A percentile compares a stretch with the other conserved stretches of the same genome.
phyloP scores from a whole-genome alignment of 352 stramenopile genomes.

The Phytophthora fragariae region DNA sequence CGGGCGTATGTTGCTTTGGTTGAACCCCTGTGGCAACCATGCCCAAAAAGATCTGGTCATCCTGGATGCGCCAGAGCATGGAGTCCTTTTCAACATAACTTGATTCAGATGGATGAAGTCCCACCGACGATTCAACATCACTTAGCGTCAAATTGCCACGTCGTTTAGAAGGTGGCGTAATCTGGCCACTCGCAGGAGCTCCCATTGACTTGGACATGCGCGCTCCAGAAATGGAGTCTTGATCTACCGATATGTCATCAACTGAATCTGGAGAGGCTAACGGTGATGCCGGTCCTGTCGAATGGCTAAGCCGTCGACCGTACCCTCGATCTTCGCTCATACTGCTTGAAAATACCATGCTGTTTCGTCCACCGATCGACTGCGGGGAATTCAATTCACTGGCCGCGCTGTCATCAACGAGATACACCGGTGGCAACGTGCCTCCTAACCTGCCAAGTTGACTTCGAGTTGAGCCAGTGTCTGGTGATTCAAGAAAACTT shows the following conservation, averaged over 20 bases:
- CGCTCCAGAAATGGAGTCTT: slow-evolving; percentile 15
- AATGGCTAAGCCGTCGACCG: slow-evolving; percentile 26
- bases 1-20: slow-evolving; percentile 94
- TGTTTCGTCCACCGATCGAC: slow-evolving; percentile 29
- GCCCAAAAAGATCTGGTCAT: slow-evolving; percentile 98
- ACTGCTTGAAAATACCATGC: slow-evolving; percentile 40
- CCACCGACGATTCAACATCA: slow-evolving; percentile 63
- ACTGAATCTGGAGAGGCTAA: slow-evolving; percentile 39
- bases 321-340: slow-evolving; percentile 45
- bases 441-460: slow-evolving; percentile 24
- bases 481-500: slow-evolving; percentile 26
- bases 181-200: slow-evolving; percentile 31
- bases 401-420: slow-evolving; percentile 77
- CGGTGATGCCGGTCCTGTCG: slow-evolving; percentile 31
- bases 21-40: slow-evolving; percentile 96
- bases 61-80: slow-evolving; percentile 87
- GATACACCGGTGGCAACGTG: slow-evolving; percentile 75
- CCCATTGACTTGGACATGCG: slow-evolving; percentile 35
- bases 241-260: slow-evolving; percentile 34
- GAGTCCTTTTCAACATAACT: slow-evolving; percentile 66
- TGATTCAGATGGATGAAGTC: slow-evolving; percentile 57
- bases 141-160: slow-evolving; percentile 42
- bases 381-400: slow-evolving; percentile 58
- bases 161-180: slow-evolving; percentile 37
- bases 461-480: slow-evolving; percentile 9